phyloP scores from a whole-genome alignment of 176 grass and related monocot genomes.

The Panicum miliaceum region DNA sequence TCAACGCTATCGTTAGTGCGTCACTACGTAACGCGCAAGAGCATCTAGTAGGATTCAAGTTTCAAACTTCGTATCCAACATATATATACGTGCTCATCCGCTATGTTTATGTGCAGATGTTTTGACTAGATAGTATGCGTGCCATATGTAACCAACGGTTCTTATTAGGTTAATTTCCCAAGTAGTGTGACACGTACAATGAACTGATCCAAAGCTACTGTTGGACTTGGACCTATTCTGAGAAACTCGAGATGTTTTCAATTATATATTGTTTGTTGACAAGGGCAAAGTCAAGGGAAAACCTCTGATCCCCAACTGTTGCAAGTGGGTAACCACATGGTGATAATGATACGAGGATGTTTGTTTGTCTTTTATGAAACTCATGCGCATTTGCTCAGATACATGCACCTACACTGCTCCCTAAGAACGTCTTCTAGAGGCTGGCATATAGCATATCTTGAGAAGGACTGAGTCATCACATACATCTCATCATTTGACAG shows the following conservation, averaged over 20 bases:
- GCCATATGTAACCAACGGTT: neutral
- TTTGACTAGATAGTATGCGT: neutral
- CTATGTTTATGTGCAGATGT: too few relatives aligned
- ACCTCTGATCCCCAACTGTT: neutral
- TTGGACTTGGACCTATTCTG: neutral
- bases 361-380: too few relatives aligned
- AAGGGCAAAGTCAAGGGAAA: neutral
- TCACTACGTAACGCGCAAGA: too few relatives aligned
- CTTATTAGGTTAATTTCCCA: neutral
- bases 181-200: neutral
- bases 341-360: too few relatives aligned
- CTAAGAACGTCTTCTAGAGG: too few relatives aligned
- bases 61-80: neutral
- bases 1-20: neutral
- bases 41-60: neutral
- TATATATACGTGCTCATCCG: too few relatives aligned
- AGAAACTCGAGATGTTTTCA: neutral
- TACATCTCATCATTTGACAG: too few relatives aligned
- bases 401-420: too few relatives aligned
- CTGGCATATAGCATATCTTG: too few relatives aligned
- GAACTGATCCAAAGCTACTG: neutral
- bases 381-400: too few relatives aligned
- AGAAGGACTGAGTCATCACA: too few relatives aligned
- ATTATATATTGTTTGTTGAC: conserved; percentile 1
- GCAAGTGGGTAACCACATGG: neutral